Conservation (phyloP, 2,329 filamentous ascomycete species). For the Teratosphaeria pseudoeucalypti region DNA sequence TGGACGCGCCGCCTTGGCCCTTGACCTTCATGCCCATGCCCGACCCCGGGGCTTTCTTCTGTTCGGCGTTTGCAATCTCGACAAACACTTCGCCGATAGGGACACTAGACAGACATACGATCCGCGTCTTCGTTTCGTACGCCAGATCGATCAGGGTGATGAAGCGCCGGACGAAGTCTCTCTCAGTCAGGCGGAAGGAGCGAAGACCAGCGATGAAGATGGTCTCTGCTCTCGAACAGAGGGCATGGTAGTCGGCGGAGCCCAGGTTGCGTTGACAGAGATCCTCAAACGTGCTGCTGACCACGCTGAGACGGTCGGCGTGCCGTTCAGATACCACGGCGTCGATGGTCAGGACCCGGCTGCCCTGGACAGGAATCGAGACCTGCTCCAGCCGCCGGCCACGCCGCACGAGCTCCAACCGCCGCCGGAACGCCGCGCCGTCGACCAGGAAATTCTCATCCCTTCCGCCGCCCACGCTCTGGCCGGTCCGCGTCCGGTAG, state of each 20-base stretch:
- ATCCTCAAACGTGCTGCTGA: conserved; percentile 50
- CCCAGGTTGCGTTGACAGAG: conserved; percentile 56
- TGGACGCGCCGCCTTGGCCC: conserved; percentile 17
- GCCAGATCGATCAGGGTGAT: conserved; percentile 69
- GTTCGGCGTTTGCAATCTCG: conserved; percentile 13
- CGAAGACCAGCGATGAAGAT: conserved; percentile 15
- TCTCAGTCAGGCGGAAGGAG: conserved; percentile 32
- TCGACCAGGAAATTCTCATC: conserved; percentile 12
- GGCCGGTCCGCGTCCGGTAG: conserved; percentile 38
- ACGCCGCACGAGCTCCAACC: conserved; percentile 2
- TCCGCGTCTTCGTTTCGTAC: conserved; percentile 64
- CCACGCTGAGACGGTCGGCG: conserved; percentile 1
- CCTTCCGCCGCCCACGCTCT: not conserved
- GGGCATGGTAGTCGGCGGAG: conserved; percentile 68
- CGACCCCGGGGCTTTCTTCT: conserved; percentile 5
- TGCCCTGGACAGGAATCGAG: conserved; percentile 14
- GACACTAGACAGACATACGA: conserved; percentile 34
- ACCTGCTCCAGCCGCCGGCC: conserved; percentile 1
- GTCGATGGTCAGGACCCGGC: conserved; percentile 9
- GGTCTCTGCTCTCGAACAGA: conserved; percentile 26
- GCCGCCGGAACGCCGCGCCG: conserved; percentile 1
- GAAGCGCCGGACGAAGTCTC: conserved; percentile 59
- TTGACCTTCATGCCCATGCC: conserved; percentile 12
- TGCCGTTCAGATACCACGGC: not conserved
- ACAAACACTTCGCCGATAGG: conserved; percentile 16